Percentiles rank a stretch among this genome's conserved stretches.
Conservation (phyloP, 176 grass and related monocot species). For the Neostapfia colusana region DNA sequence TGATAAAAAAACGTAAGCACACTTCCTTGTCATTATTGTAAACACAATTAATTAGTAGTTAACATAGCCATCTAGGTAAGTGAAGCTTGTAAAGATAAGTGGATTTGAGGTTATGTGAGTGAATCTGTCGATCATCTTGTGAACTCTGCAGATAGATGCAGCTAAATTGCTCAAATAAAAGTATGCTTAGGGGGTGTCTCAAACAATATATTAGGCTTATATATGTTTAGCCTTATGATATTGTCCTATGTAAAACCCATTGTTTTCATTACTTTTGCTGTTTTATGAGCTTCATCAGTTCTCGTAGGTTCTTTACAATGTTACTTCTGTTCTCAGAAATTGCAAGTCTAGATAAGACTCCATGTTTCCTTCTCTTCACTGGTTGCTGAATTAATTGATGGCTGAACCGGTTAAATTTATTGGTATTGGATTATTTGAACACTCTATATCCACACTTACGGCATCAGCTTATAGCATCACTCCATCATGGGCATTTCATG, state of each 20-base stretch:
- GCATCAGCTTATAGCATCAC: not conserved
- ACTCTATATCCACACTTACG: not conserved
- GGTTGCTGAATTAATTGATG: conserved; percentile 14
- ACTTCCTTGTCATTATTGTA: not conserved
- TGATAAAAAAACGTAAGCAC: not conserved
- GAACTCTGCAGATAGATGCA: not conserved
- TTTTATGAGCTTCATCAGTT: not conserved
- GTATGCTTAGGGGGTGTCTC: not conserved
- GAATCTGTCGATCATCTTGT: not conserved
- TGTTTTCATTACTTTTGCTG: not conserved
- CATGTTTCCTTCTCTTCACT: not conserved
- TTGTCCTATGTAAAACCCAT: not conserved
- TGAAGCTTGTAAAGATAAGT: not conserved
- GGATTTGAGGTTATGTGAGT: not conserved
- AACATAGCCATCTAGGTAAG: not conserved
- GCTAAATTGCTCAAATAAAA: not conserved
- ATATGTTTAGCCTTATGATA: not conserved
- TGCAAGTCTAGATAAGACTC: not conserved
- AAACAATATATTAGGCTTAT: not conserved
- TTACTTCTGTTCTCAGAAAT: not conserved
- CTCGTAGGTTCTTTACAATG: not conserved
- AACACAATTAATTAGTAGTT: not conserved
- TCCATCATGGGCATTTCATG: not conserved
- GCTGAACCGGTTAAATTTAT: not conserved
- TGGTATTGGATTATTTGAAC: not conserved